Conservation (phyloP, 2,329 filamentous ascomycete species). For the Aulographum hederae region DNA sequence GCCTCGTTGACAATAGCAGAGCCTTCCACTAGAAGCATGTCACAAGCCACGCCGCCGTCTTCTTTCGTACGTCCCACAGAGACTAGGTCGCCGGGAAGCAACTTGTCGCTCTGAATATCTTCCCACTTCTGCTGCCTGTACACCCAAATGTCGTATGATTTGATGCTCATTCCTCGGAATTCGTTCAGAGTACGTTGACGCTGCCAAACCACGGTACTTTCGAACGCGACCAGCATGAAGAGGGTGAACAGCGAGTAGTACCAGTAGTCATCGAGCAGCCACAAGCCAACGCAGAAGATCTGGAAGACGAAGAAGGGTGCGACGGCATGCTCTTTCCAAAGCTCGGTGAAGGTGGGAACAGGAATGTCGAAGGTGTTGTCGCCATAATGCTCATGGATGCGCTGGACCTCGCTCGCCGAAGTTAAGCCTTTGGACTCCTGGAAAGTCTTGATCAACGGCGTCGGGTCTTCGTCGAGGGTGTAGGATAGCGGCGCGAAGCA, state of each 20-base stretch:
- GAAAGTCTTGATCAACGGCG: conserved; percentile 59
- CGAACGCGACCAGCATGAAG: conserved; percentile 94
- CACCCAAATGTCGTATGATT: conserved; percentile 89
- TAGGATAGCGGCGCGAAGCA: conserved; percentile 73
- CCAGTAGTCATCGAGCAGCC: conserved; percentile 99
- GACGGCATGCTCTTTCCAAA: conserved; percentile 96
- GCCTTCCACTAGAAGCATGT: conserved; percentile 89
- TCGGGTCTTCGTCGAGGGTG: conserved; percentile 68
- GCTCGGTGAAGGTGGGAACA: conserved; percentile 82
- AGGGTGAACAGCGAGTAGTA: conserved; percentile 98
- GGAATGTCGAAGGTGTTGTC: conserved; percentile 95
- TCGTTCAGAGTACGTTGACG: conserved; percentile 87
- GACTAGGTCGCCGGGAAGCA: conserved; percentile 83
- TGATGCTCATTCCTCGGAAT: conserved; percentile 98
- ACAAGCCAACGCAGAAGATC: conserved; percentile 92
- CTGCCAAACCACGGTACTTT: conserved; percentile 98
- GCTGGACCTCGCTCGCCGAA: conserved; percentile 55
- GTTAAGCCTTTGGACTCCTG: conserved; percentile 63
- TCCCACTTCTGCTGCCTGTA: conserved; percentile 77
- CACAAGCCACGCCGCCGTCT: conserved; percentile 89
- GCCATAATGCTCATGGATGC: conserved; percentile 83
- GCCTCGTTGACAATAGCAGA: conserved; percentile 97
- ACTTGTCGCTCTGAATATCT: conserved; percentile 74
- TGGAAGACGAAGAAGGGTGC: conserved; percentile 99
- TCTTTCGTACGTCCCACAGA: conserved; percentile 91